A percentile compares a stretch with the other conserved stretches of the same genome.
Evolutionary conservation across 2,329 filamentous ascomycete genomes (phyloP).

Genomic region (Eutypa lata): DNA sequence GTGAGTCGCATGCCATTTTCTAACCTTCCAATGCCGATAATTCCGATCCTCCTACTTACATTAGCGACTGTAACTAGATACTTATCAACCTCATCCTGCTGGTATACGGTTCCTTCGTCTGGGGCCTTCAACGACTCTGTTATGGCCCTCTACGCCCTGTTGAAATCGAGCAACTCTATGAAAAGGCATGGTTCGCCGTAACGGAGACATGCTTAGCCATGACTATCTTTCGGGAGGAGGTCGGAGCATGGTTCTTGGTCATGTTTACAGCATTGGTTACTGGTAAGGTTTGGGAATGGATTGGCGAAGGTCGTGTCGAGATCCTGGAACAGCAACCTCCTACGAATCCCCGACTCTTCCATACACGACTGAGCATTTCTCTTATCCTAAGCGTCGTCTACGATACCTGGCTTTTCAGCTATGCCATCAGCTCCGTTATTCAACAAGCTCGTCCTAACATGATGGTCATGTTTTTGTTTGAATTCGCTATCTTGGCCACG

Average conservation of each 20-base stretch:
- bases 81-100: slow-evolving; percentile 88
- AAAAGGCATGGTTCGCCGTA: slow-evolving; percentile 96
- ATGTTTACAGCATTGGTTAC: slow-evolving; percentile 95
- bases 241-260: slow-evolving; percentile 89
- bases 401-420: slow-evolving; percentile 75
- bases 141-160: slow-evolving; percentile 88
- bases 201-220: slow-evolving; percentile 96
- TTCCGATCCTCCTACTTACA: not conserved
- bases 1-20: slow-evolving; percentile 43
- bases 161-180: slow-evolving; percentile 95
- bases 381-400: slow-evolving; percentile 76
- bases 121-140: slow-evolving; percentile 82
- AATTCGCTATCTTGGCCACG: slow-evolving; percentile 84
- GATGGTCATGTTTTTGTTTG: slow-evolving; percentile 99
- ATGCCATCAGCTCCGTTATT: slow-evolving; percentile 79
- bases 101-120: slow-evolving; percentile 75
- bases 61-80: slow-evolving; percentile 51
- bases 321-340: slow-evolving; percentile 93
- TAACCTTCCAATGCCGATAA: not conserved
- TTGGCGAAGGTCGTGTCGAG: slow-evolving; percentile 91
- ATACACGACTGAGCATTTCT: slow-evolving; percentile 75
- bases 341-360: slow-evolving; percentile 82
- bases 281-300: slow-evolving; percentile 98
- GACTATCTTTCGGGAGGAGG: slow-evolving; percentile 95
- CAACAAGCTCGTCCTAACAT: slow-evolving; percentile 89